These are phyloP conservation scores for Zopfia rhizophila DNA, from an alignment of 2,329 filamentous ascomycete species.

Conservation along the genomic window DNA sequence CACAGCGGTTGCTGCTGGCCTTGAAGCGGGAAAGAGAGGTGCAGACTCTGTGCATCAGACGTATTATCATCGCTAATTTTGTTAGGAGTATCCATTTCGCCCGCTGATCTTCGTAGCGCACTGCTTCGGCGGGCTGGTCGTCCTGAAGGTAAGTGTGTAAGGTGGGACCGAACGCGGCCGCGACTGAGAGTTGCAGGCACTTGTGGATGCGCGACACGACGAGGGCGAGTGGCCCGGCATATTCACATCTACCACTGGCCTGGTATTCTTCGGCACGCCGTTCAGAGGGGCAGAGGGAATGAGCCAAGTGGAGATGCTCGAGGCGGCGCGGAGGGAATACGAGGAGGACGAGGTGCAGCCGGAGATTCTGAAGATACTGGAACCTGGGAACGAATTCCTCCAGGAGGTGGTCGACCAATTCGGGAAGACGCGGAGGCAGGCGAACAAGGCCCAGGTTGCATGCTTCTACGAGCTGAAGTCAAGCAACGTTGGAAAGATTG, in stretches of 20 bases:
- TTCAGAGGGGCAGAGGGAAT: constrained; percentile 38
- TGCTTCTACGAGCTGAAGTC: constrained; percentile 38
- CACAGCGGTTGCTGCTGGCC: constrained; percentile 10
- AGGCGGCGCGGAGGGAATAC: constrained; percentile 32
- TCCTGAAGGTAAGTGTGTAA: constrained; percentile 32
- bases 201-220: constrained; percentile 26
- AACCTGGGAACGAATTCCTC: constrained; percentile 35
- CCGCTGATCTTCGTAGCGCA: constrained; percentile 24
- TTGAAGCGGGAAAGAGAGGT: constrained; percentile 16
- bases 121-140: constrained; percentile 37
- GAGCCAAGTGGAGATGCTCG: constrained; percentile 36
- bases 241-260: constrained; percentile 30
- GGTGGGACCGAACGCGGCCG: constrained; percentile 1
- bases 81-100: constrained; percentile 8
- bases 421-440: constrained; percentile 23
- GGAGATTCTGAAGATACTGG: constrained; percentile 28
- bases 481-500: constrained; percentile 39
- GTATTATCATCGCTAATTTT: neutral
- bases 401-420: constrained; percentile 36
- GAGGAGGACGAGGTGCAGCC: constrained; percentile 29
- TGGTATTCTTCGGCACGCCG: constrained; percentile 37
- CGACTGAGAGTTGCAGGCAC: constrained; percentile 25
- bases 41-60: constrained; percentile 1
- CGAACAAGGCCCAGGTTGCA: constrained; percentile 29
- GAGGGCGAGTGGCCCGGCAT: constrained; percentile 28